These are phyloP conservation scores for Glycine soja DNA, from an alignment of 306 rosid genomes.

Conservation along the genomic window DNA sequence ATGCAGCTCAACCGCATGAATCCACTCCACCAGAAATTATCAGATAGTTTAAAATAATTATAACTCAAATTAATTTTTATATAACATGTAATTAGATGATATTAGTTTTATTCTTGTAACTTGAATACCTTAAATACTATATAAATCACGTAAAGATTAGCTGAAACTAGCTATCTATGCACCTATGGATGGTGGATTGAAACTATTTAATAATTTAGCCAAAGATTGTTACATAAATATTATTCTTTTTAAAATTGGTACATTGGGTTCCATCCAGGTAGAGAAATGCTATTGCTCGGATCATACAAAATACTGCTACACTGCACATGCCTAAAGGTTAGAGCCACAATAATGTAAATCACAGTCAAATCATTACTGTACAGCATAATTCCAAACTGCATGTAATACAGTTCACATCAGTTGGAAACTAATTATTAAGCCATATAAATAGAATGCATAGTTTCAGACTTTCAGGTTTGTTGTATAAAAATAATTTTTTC, in stretches of 20 bases:
- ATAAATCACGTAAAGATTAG: no score
- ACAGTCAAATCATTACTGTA: conserved; percentile 42
- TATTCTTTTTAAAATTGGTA: conserved; percentile 49
- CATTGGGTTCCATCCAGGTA: conserved; percentile 50
- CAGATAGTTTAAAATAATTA: no score
- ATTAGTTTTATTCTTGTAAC: no score
- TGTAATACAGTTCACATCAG: conserved; percentile 37
- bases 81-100: no score
- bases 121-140: no score
- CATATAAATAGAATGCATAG: conserved; percentile 15
- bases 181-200: no score
- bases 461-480: not conserved
- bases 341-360: conserved; percentile 44
- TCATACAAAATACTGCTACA: conserved; percentile 39
- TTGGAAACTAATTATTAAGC: conserved; percentile 22
- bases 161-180: no score
- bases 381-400: conserved; percentile 37
- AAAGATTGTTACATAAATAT: conserved; percentile 34
- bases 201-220: not conserved
- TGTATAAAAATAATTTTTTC: not conserved
- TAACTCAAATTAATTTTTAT: no score
- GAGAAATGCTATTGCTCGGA: conserved; percentile 9
- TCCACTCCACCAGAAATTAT: no score
- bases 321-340: conserved; percentile 64
- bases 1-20: no score